Evolutionary conservation across 2,329 filamentous ascomycete species (phyloP), one percentile per base, ranked within the genome.

Genomic region (Septoria petroselini): DNA sequence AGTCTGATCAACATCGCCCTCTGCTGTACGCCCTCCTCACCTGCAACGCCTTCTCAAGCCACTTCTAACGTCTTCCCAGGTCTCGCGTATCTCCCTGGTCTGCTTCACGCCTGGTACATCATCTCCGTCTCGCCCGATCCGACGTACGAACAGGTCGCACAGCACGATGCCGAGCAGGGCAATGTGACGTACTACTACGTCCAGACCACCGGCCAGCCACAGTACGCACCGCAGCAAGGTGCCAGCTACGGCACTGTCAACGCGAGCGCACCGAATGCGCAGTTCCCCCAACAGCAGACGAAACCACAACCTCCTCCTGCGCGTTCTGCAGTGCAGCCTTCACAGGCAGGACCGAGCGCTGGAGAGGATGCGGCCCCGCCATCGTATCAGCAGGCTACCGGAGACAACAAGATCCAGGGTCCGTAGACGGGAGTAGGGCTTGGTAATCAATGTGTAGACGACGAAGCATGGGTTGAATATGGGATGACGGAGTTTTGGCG

Each of bases 21-120:
- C 63, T 93, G 86, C 68, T 69, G 65, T 65, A 60, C 39, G 63
- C 54, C 33, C 17, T 15, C 27, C 9, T 18, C 17, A 9, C 21
- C 42, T 12, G 15, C 11, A 33, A 14, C 19, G 3, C 9, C 21
- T 2, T 34, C 40, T 7, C 25, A 18, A 12, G 34, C 4, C 40
- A 6, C 34, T 15, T 14, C 52, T 53, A 29, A 54, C 31, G 25
- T 27, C 12, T 12, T 15, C 7, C 7, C 38, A 65, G 63, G 59
- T 54, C 68, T 71, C 50, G 70, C 66, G 56, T 67, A 71, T 63
- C 71, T 97, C 53, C 91, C 91, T 15, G 91, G 91, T 54, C 85
- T 97, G 41, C 75, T 98, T 2, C 93, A 98, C 74, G 82, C 91
- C 56, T 97, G 93, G 91, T 98, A 97, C 78, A 95, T 97, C 71